phyloP scores from a whole-genome alignment of 164 flowering plant genomes.

The Brasenia schreberi region DNA sequence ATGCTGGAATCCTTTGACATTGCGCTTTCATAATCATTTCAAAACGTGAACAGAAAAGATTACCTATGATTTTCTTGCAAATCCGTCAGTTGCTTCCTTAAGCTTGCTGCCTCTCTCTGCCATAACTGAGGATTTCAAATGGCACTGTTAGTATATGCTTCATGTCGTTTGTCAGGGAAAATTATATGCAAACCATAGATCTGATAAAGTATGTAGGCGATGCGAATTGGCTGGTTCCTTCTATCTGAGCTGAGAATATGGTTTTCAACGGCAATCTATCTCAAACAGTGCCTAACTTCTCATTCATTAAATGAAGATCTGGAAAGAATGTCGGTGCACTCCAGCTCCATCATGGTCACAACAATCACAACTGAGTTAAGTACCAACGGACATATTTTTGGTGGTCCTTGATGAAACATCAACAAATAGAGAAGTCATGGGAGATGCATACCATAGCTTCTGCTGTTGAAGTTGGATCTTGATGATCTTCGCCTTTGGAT shows the following conservation, averaged over 20 bases:
- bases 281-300: neutral
- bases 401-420: neutral
- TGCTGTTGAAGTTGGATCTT: conserved; percentile 33
- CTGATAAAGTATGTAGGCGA: too few species aligned
- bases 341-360: neutral
- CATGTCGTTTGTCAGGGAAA: too few species aligned
- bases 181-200: too few species aligned
- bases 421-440: too few species aligned
- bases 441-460: conserved; percentile 57
- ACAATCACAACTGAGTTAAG: neutral
- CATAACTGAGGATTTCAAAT: conserved; percentile 28
- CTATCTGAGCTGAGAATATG: too few species aligned
- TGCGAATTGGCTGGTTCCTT: too few species aligned
- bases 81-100: conserved; percentile 38
- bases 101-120: conserved; percentile 48
- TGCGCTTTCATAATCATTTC: neutral
- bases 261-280: too few species aligned
- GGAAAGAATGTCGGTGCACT: neutral
- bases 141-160: neutral
- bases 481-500: conserved; percentile 56
- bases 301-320: neutral
- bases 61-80: conserved; percentile 50
- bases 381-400: neutral
- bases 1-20: neutral
- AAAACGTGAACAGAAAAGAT: neutral